Evolutionary conservation across 257 asterid species (phyloP).

Genomic region (Buddleja alternifolia): DNA sequence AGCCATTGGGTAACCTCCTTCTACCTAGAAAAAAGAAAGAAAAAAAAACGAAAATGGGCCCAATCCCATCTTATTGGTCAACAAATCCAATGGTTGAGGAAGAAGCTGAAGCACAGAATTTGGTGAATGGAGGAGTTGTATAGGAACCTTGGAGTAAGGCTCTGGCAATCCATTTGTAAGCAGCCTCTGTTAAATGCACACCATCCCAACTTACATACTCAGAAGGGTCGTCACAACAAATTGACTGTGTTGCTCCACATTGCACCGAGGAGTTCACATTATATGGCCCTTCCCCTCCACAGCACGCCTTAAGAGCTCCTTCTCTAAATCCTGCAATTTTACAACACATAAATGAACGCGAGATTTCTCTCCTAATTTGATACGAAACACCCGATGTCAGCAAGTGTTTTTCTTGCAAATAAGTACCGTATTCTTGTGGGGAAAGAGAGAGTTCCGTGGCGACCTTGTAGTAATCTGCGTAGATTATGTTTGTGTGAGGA

Average conservation of each 20-base stretch:
- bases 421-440: slow-evolving; percentile 32
- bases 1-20: no score
- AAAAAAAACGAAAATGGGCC: no score
- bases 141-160: slow-evolving; percentile 23
- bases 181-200: slow-evolving; percentile 48
- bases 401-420: neutral
- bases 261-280: neutral
- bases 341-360: neutral
- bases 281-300: slow-evolving; percentile 51
- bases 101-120: no score
- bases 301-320: slow-evolving; percentile 38
- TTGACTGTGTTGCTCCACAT: slow-evolving; percentile 33
- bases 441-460: slow-evolving; percentile 28
- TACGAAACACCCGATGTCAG: neutral
- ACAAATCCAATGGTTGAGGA: no score
- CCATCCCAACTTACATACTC: slow-evolving; percentile 51
- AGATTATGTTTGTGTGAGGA: slow-evolving; percentile 37
- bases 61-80: no score
- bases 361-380: no score
- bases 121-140: no score
- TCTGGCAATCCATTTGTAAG: slow-evolving; percentile 33
- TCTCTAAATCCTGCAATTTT: slow-evolving; percentile 32
- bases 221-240: slow-evolving; percentile 41
- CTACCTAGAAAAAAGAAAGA: no score
- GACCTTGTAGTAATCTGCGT: slow-evolving; percentile 53